A percentile compares a stretch with the other conserved stretches of the same genome.
phyloP scores from a whole-genome alignment of 1,139 yeast species.

The Petasospora rhodanensis region DNA sequence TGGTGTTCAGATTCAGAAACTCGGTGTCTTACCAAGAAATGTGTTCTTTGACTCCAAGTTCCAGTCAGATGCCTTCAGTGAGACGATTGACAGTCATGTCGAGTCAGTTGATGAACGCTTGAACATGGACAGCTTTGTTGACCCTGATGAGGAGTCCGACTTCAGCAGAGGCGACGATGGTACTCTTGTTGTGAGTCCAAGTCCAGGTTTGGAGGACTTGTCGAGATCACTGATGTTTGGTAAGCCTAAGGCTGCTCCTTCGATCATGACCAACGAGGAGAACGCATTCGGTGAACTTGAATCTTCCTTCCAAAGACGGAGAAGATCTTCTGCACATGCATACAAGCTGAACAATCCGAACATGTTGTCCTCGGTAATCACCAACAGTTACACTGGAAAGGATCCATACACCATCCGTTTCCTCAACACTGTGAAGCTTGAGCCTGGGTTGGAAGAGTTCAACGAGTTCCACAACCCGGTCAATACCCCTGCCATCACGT shows the following conservation, averaged over 20 bases:
- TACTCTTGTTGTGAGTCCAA: constrained; percentile 6
- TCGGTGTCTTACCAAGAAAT: constrained; percentile 51
- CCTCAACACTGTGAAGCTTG: constrained; percentile 48
- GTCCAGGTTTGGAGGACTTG: constrained; percentile 13
- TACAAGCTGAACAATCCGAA: constrained; percentile 10
- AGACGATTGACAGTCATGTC: constrained; percentile 20
- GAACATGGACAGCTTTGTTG: constrained; percentile 8
- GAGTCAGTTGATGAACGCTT: constrained; percentile 21
- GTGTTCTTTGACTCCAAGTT: constrained; percentile 61
- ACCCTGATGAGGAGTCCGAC: constrained; percentile 4
- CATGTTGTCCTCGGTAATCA: constrained; percentile 22
- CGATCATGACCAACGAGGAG: constrained; percentile 42
- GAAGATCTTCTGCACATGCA: constrained; percentile 14
- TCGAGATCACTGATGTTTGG: constrained; percentile 31
- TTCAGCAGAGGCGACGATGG: constrained; percentile 8
- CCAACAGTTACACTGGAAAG: constrained; percentile 60
- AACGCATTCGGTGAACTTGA: constrained; percentile 62
- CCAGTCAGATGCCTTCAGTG: constrained; percentile 36
- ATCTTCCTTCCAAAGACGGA: constrained; percentile 20
- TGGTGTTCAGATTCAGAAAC: constrained; percentile 27
- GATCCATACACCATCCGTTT: constrained; percentile 61
- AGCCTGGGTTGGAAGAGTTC: constrained; percentile 55
- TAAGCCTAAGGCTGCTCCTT: constrained; percentile 39
- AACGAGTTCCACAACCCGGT: constrained; percentile 59
- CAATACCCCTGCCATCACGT: constrained; percentile 16